Evolutionary conservation across 257 asterid species (phyloP).

Genomic region (Cruciata laevipes): DNA sequence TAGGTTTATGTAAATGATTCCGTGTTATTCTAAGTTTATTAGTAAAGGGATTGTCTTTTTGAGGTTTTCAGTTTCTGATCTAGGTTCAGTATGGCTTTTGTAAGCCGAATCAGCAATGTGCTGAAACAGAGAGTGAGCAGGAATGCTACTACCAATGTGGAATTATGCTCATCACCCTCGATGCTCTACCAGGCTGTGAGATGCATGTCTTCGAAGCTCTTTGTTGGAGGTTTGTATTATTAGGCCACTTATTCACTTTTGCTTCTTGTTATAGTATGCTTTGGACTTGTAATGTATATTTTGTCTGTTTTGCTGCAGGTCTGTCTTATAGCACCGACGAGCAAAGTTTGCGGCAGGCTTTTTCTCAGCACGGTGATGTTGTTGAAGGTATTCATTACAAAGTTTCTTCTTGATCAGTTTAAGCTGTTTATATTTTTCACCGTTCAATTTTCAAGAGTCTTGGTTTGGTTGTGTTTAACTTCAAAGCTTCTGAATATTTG

Average conservation of each 20-base stretch:
- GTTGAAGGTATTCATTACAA: constrained; percentile 43
- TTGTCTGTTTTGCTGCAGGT: constrained; percentile 37
- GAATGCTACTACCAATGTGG: constrained; percentile 32
- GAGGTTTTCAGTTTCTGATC: background rate
- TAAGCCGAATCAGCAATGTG: constrained; percentile 56
- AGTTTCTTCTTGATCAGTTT: background rate
- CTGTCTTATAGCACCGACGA: constrained; percentile 70
- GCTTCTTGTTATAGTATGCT: background rate
- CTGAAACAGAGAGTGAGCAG: constrained; percentile 45
- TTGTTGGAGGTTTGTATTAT: constrained; percentile 62
- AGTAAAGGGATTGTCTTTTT: background rate
- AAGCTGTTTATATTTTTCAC: background rate
- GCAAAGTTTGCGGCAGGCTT: constrained; percentile 54
- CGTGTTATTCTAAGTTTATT: background rate
- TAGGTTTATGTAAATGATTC: background rate
- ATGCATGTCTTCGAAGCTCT: constrained; percentile 65
- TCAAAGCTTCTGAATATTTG: background rate
- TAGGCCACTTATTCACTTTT: background rate
- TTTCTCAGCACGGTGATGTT: constrained; percentile 69
- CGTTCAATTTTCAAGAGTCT: background rate
- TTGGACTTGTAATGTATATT: background rate
- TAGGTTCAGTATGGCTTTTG: constrained; percentile 65
- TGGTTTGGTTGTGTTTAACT: background rate
- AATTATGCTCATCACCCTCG: constrained; percentile 37
- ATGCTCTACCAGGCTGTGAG: constrained; percentile 65